A percentile compares a stretch with the other conserved stretches of the same genome.
phyloP scores from a whole-genome alignment of 2,329 filamentous ascomycete genomes.

The Hypoxylon rubiginosum region DNA sequence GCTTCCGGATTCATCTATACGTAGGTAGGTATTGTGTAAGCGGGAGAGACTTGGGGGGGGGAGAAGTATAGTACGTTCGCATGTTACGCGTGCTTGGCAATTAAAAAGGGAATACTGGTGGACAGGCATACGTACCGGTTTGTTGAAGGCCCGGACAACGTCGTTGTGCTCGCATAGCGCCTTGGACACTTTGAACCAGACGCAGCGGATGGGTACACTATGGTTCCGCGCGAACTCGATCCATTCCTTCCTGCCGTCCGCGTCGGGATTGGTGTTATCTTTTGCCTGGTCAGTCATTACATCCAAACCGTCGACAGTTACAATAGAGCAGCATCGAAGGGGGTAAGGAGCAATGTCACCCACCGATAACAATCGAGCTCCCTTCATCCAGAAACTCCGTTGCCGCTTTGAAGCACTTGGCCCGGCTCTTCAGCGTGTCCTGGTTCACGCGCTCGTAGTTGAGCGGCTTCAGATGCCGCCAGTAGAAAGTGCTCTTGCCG shows the following conservation, averaged over 20 bases:
- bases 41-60: too few relatives aligned
- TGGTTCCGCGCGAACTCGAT: slow-evolving; percentile 77
- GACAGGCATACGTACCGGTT: slow-evolving; percentile 50
- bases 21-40: background rate
- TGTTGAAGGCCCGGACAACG: slow-evolving; percentile 79
- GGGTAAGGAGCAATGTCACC: slow-evolving; percentile 1
- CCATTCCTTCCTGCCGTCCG: slow-evolving; percentile 84
- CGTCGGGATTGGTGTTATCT: slow-evolving; percentile 97
- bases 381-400: slow-evolving; percentile 73
- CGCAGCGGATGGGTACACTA: slow-evolving; percentile 82
- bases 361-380: slow-evolving; percentile 82
- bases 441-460: slow-evolving; percentile 92
- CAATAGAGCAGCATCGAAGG: background rate
- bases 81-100: background rate
- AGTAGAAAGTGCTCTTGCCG: slow-evolving; percentile 94
- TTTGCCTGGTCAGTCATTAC: slow-evolving; percentile 3
- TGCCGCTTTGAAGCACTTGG: slow-evolving; percentile 80
- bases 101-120: slow-evolving; percentile 12
- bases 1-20: slow-evolving; percentile 85
- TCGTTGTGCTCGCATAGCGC: slow-evolving; percentile 88
- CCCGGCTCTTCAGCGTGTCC: slow-evolving; percentile 82
- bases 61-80: slow-evolving; percentile 11
- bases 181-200: slow-evolving; percentile 82
- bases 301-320: background rate
- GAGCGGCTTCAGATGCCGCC: slow-evolving; percentile 79